phyloP scores from a whole-genome alignment of 371 early-diverging fungal species.

The Capniomyces stellatus region DNA sequence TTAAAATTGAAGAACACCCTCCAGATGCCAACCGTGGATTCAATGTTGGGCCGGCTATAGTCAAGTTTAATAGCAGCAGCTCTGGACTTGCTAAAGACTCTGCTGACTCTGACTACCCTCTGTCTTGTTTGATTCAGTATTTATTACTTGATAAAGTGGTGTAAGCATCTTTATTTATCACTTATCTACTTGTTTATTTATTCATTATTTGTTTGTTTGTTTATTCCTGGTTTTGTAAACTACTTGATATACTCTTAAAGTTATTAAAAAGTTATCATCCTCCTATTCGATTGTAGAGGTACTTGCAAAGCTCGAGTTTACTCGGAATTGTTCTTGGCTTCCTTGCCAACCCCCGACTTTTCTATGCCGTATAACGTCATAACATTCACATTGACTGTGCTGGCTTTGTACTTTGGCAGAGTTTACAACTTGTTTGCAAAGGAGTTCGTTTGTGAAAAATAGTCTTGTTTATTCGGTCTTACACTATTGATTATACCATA shows the following conservation, averaged over 20 bases:
- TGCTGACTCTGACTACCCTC: constrained; percentile 1
- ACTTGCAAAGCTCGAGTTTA: constrained; percentile 38
- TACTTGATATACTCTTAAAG: too few species aligned
- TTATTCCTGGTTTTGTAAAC: too few species aligned
- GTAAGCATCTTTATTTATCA: not conserved
- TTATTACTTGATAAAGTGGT: not conserved
- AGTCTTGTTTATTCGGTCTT: too few species aligned
- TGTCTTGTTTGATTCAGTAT: constrained; percentile 2
- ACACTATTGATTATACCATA: too few species aligned
- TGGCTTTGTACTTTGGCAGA: constrained; percentile 88
- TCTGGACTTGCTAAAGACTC: not conserved
- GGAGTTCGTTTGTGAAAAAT: constrained; percentile 23
- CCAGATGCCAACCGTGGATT: constrained; percentile 94
- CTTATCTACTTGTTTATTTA: not conserved
- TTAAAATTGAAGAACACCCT: constrained; percentile 87
- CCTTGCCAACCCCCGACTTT: constrained; percentile 89
- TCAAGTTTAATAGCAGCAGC: constrained; percentile 5
- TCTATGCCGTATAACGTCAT: constrained; percentile 98
- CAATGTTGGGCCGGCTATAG: constrained; percentile 52
- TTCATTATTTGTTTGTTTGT: too few species aligned
- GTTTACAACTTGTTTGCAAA: constrained; percentile 69
- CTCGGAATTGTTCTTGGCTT: constrained; percentile 65
- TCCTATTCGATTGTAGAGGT: not conserved
- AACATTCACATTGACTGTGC: constrained; percentile 83
- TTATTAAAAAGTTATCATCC: too few species aligned